phyloP scores from a whole-genome alignment of 1,139 yeast species.

The Ashbya aceris region DNA sequence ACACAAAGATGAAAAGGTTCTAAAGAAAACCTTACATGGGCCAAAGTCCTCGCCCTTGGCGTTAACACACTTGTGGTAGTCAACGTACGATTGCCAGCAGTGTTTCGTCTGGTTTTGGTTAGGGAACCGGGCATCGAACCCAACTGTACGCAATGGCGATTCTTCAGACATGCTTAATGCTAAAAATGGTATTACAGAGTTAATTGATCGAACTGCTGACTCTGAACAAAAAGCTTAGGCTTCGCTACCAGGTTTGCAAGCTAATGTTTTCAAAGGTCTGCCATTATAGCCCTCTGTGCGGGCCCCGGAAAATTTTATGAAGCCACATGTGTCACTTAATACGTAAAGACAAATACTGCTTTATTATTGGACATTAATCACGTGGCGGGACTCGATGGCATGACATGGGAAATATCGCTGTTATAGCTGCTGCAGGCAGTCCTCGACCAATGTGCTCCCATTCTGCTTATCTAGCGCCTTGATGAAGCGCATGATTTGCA shows the following conservation, averaged over 20 bases:
- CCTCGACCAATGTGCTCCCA: conserved; percentile 18
- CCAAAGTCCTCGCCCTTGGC: conserved; percentile 98
- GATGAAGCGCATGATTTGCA: conserved; percentile 39
- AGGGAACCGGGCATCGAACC: conserved; percentile 91
- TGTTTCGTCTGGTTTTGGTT: conserved; percentile 95
- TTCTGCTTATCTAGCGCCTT: conserved; percentile 35
- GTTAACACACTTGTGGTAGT: conserved; percentile 93
- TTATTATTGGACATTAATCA: conserved; percentile 10
- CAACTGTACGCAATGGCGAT: conserved; percentile 58
- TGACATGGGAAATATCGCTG: neutral
- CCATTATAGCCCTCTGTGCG: no score
- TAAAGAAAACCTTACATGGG: conserved; percentile 92
- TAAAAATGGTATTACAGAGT: neutral
- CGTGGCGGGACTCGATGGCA: conserved; percentile 4
- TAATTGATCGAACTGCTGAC: no score
- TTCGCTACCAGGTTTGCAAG: no score
- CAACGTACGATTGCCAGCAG: conserved; percentile 97
- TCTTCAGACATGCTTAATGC: conserved; percentile 10
- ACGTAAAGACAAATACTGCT: neutral
- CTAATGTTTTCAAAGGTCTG: no score
- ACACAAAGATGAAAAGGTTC: conserved; percentile 83
- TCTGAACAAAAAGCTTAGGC: no score
- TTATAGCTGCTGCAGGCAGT: conserved; percentile 15
- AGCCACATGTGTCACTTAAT: no score
- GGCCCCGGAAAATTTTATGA: no score